These are phyloP conservation scores for Macrolepiota fuliginosa DNA, from an alignment of 768 basidiomycete genomes.

Conservation along the genomic window DNA sequence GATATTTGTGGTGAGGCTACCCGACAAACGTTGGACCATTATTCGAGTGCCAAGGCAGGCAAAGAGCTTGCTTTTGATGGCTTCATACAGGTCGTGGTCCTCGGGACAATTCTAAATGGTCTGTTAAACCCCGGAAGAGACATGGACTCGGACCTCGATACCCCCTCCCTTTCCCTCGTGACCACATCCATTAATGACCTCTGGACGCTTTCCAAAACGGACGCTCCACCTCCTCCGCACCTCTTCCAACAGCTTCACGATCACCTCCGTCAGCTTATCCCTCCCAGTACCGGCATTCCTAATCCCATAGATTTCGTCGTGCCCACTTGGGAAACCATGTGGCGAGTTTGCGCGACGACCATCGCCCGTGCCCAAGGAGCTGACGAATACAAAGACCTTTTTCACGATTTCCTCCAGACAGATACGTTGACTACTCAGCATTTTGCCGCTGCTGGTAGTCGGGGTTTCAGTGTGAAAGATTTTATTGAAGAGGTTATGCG, in stretches of 20 bases:
- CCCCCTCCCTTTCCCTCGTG: slow-evolving; percentile 32
- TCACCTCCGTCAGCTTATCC: slow-evolving; percentile 39
- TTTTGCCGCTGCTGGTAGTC: slow-evolving; percentile 22
- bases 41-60: not conserved
- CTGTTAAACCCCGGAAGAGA: slow-evolving; percentile 34
- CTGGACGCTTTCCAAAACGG: slow-evolving; percentile 44
- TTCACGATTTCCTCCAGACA: slow-evolving; percentile 34
- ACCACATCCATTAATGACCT: slow-evolving; percentile 41
- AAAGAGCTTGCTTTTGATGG: slow-evolving; percentile 28
- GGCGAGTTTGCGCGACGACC: slow-evolving; percentile 53
- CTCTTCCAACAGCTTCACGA: slow-evolving; percentile 32
- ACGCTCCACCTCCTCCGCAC: slow-evolving; percentile 25
- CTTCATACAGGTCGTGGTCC: slow-evolving; percentile 42
- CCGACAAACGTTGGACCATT: slow-evolving; percentile 19
- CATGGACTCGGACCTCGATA: slow-evolving; percentile 23
- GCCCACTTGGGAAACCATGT: slow-evolving; percentile 60
- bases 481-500: slow-evolving; percentile 45
- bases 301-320: slow-evolving; percentile 52
- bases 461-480: slow-evolving; percentile 29
- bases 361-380: slow-evolving; percentile 36
- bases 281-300: slow-evolving; percentile 26
- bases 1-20: slow-evolving; percentile 28
- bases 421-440: slow-evolving; percentile 26
- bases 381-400: slow-evolving; percentile 8
- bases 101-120: slow-evolving; percentile 39